Percentiles rank a stretch among this genome's conserved stretches.
Conservation (phyloP, 306 rosid genomes). For the Fragaria iinumae region DNA sequence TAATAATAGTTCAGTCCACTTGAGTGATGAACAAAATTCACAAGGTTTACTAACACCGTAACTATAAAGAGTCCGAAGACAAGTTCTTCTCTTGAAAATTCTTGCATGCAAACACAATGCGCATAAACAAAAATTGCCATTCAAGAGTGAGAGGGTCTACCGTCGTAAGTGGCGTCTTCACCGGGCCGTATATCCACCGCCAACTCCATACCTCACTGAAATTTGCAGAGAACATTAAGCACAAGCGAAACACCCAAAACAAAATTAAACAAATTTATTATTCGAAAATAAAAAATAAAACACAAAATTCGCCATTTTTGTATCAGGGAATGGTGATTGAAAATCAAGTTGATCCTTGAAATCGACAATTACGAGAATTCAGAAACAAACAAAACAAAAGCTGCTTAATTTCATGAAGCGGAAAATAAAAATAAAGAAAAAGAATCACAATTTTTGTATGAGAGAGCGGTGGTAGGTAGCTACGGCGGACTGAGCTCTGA, state of each 20-base stretch:
- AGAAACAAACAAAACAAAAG: neutral
- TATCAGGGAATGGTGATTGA: no score
- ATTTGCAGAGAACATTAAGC: conserved; percentile 25
- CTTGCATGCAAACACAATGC: neutral
- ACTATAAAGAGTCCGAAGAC: neutral
- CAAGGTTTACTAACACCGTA: neutral
- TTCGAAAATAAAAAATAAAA: neutral
- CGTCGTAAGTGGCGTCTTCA: conserved; percentile 14
- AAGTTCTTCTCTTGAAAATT: neutral
- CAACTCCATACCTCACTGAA: conserved; percentile 39
- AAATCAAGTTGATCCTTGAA: neutral
- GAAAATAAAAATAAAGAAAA: neutral
- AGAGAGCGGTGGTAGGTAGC: no score
- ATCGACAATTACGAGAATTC: neutral
- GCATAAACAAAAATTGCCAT: neutral
- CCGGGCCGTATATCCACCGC: conserved; percentile 25
- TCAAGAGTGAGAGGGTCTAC: conserved; percentile 14
- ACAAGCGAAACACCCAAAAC: neutral
- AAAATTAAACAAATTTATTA: neutral
- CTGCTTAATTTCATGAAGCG: neutral
- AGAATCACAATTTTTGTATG: neutral
- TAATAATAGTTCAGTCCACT: neutral
- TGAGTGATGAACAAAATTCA: neutral
- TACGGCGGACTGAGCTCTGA: neutral
- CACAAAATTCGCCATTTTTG: neutral